phyloP scores from a whole-genome alignment of 179 eudicot genomes.

The Camellia oleifera region DNA sequence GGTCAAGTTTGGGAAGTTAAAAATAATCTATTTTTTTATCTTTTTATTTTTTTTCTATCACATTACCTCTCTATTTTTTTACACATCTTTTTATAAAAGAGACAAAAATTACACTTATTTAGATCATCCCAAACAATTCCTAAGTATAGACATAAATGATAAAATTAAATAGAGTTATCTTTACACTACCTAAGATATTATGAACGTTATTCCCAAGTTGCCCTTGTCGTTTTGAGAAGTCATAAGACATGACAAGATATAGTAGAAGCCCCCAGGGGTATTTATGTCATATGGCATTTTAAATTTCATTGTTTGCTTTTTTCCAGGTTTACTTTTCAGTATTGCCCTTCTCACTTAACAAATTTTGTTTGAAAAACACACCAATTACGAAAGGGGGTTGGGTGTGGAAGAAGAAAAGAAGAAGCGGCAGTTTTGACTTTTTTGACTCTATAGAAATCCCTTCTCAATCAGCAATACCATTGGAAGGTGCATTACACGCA shows the following conservation, averaged over 20 bases:
- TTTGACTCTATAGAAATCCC: background rate
- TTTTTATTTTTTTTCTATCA: no score
- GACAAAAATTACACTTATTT: no score
- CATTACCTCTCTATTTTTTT: no score
- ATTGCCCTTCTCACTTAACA: no score
- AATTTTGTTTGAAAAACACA: no score
- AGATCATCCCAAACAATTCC: no score
- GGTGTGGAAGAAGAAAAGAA: background rate
- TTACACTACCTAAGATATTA: background rate
- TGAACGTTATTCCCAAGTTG: background rate
- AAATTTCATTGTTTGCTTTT: background rate
- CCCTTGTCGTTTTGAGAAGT: background rate
- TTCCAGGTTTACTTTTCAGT: background rate
- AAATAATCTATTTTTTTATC: no score
- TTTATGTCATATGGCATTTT: background rate
- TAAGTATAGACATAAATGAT: no score
- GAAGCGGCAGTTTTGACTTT: background rate
- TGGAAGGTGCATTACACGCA: conserved; percentile 2
- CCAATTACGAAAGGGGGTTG: background rate
- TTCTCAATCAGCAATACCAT: background rate
- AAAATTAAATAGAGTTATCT: background rate
- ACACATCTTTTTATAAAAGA: no score
- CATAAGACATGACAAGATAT: background rate
- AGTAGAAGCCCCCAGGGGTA: background rate
- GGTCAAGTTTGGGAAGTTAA: no score